Evolutionary conservation across 108 stramenopile genomes (phyloP).

Genomic region (Nitzschia palea): DNA sequence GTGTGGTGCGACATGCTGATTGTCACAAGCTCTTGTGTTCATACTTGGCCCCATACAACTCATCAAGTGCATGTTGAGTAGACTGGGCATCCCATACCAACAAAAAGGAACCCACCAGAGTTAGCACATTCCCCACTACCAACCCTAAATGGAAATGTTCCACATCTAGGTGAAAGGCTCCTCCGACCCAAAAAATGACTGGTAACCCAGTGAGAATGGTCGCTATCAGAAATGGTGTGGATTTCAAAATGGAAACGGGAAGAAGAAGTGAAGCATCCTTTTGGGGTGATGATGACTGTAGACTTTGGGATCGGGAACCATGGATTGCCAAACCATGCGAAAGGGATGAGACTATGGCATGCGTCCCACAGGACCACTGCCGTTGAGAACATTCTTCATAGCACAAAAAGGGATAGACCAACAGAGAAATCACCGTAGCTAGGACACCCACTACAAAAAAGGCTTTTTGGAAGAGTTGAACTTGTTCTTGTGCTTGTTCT

Average conservation of each 20-base stretch:
- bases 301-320: background rate
- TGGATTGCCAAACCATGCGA: background rate
- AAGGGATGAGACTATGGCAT: constrained; percentile 1
- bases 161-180: constrained; percentile 14
- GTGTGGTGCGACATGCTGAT: too few species aligned
- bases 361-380: constrained; percentile 19
- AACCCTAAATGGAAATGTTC: constrained; percentile 36
- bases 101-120: constrained; percentile 18
- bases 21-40: constrained; percentile 29
- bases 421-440: constrained; percentile 15
- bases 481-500: constrained; percentile 23
- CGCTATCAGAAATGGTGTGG: background rate
- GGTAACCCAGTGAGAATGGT: constrained; percentile 2
- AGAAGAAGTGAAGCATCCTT: background rate
- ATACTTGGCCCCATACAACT: constrained; percentile 26
- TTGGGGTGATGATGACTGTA: background rate
- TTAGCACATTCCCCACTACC: constrained; percentile 27
- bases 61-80: constrained; percentile 14
- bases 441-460: constrained; percentile 23
- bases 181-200: constrained; percentile 17
- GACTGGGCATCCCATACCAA: constrained; percentile 31
- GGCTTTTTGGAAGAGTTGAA: constrained; percentile 14
- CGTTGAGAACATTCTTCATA: constrained; percentile 29
- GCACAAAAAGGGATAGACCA: constrained; percentile 25
- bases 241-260: background rate